Base-by-base conservation (phyloP, 2,329 filamentous ascomycete species). In the Grosmannia clavigera region DNA sequence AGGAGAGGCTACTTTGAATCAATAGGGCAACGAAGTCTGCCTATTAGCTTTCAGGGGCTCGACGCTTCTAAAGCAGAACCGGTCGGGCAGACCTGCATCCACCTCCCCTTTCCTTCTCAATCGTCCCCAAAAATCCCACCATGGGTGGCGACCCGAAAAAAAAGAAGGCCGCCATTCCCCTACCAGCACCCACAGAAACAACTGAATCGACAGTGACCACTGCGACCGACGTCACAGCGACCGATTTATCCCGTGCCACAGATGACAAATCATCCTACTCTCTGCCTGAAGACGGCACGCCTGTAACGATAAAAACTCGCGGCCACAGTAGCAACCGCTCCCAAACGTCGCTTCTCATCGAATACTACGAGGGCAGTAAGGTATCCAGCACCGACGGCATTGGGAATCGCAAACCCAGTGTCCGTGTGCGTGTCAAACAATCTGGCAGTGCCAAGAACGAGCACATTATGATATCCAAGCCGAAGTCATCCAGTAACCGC, bases 341-440 rank as follows among this genome's bases (percentile, higher is more conserved):
- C 54, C 91, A 95, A 75, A 95, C 92, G 46, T 95, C 90, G 60
- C 79, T 96, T 65, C 79, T 96, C 67, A 96, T 96, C 68, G 92
- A 96, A 75, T 96, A 95, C 73, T 96, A 95, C 69, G 92, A 96
- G 74, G 88, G 85, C 66, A 84, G 86, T 64, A 92, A 89, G 71
- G 62, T 66, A 52, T 73, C 78, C 61, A 76, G 78, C 64, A 70
- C 74, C n/a, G 71, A 74, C 51, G 75, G 81, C 60, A 78, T 78
- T 67, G 78, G 78, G 66, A 81, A 84, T 66, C 86, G 87, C 67
- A 85, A 88, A 66, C 91, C 92, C 14, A 95, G 90, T 70, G 90
- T 96, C 59, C 82, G 81, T 69, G 79, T 88, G 73, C 81, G 84
- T 74, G 81, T 96, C 63, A 95, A 90, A 16, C 92, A 92, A 16